Conservation (phyloP, 768 basidiomycete genomes). For the Kwoniella dejecticola region DNA sequence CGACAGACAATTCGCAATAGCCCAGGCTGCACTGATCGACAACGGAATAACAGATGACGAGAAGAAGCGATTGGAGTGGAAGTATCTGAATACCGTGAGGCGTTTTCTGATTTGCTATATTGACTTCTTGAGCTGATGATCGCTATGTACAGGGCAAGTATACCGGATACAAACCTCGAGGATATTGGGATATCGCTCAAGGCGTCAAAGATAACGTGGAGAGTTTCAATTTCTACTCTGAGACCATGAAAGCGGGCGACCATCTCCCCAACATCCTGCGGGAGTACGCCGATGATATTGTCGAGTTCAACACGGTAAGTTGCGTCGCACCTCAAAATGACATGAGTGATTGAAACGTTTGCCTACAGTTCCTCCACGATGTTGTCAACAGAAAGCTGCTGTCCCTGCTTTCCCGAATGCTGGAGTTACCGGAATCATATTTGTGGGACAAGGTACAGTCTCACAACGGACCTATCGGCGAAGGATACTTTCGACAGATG, state of each 20-base stretch:
- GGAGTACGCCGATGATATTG: slow-evolving; percentile 22
- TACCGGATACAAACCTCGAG: slow-evolving; percentile 16
- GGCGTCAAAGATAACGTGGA: slow-evolving; percentile 12
- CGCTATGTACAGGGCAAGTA: slow-evolving; percentile 2
- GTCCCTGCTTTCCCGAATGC: slow-evolving; percentile 38
- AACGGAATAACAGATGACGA: slow-evolving; percentile 21
- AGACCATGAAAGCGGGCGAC: background rate
- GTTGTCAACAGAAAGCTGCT: slow-evolving; percentile 34
- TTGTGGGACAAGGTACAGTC: slow-evolving; percentile 42
- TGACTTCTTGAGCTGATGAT: background rate
- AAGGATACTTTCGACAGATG: slow-evolving; percentile 19
- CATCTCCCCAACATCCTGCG: slow-evolving; percentile 8
- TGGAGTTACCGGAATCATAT: slow-evolving; percentile 42
- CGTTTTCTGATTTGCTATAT: background rate
- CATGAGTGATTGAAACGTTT: too few species aligned
- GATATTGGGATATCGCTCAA: slow-evolving; percentile 20
- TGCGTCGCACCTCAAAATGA: background rate
- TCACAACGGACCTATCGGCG: slow-evolving; percentile 1
- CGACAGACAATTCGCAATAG: slow-evolving; percentile 23
- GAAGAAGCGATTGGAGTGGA: slow-evolving; percentile 18
- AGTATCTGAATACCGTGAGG: slow-evolving; percentile 19
- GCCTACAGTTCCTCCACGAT: background rate
- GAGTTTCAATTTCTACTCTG: slow-evolving; percentile 26
- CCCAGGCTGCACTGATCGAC: slow-evolving; percentile 16
- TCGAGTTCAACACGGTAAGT: slow-evolving; percentile 9